Conservation (phyloP, 1,284 basidiomycete genomes). For the Moesziomyces sp. region DNA sequence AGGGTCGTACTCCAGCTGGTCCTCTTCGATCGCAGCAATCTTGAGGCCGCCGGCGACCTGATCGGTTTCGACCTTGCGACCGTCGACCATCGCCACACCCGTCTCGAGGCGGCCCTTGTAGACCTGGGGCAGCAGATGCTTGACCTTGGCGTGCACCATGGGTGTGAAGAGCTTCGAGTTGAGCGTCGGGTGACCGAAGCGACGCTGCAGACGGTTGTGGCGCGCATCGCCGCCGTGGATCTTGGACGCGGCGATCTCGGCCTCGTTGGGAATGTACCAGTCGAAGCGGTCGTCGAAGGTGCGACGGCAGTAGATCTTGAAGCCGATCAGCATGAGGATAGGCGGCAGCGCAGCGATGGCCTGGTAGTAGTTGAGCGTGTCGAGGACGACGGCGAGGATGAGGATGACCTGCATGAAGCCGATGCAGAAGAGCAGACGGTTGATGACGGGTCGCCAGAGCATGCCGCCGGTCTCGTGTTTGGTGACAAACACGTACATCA, state of each 20-base stretch:
- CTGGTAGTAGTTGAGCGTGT: conserved; percentile 50
- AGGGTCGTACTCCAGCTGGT: conserved; percentile 63
- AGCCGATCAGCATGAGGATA: conserved; percentile 57
- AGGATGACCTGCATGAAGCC: conserved; percentile 66
- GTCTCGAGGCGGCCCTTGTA: conserved; percentile 59
- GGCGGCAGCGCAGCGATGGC: conserved; percentile 61
- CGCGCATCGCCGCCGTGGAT: conserved; percentile 58
- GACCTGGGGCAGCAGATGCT: conserved; percentile 55
- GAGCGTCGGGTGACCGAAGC: conserved; percentile 66
- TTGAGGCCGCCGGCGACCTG: conserved; percentile 57
- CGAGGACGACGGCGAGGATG: conserved; percentile 57
- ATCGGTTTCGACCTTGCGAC: conserved; percentile 55
- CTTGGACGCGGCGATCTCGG: conserved; percentile 53
- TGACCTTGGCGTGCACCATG: conserved; percentile 62
- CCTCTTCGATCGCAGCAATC: conserved; percentile 62
- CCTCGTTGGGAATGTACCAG: conserved; percentile 64
- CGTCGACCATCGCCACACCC: conserved; percentile 46
- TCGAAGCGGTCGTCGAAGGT: conserved; percentile 59
- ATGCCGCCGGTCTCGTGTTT: conserved; percentile 67
- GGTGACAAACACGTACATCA: conserved; percentile 66
- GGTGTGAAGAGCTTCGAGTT: conserved; percentile 62
- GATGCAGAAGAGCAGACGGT: conserved; percentile 62
- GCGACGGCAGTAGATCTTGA: conserved; percentile 61
- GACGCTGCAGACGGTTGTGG: conserved; percentile 60
- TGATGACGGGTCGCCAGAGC: conserved; percentile 64